These are phyloP conservation scores for Coprinellus aureogranulatus DNA, from an alignment of 768 basidiomycete genomes.

Conservation along the genomic window DNA sequence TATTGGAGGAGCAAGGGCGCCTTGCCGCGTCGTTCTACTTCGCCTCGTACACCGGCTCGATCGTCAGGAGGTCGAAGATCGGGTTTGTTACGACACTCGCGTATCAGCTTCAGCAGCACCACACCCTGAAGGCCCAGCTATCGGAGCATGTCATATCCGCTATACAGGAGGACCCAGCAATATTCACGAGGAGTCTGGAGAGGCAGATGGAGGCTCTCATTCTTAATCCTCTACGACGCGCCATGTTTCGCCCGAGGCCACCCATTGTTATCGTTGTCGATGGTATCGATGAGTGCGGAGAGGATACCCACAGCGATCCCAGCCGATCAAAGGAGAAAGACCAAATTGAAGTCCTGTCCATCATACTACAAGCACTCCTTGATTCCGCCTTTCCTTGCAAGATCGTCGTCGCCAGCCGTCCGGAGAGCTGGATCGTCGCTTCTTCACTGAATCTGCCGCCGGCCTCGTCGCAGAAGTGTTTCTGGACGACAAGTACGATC, in stretches of 20 bases:
- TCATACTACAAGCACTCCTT: background rate
- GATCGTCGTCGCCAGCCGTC: slow-evolving; percentile 2
- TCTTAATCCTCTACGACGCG: background rate
- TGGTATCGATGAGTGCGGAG: slow-evolving; percentile 12
- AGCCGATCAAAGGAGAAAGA: background rate
- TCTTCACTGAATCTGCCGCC: background rate
- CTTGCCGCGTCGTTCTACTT: slow-evolving; percentile 13
- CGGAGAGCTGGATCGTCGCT: background rate
- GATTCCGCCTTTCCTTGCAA: background rate
- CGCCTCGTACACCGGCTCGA: background rate
- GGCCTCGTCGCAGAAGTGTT: background rate
- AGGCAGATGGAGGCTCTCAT: background rate
- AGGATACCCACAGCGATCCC: background rate
- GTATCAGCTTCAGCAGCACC: background rate
- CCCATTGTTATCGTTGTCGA: slow-evolving; percentile 10
- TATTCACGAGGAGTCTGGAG: too few species aligned
- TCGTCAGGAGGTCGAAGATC: background rate
- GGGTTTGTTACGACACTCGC: slow-evolving; percentile 2
- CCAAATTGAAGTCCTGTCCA: slow-evolving; percentile 4
- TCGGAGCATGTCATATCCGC: background rate
- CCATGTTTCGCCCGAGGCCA: background rate
- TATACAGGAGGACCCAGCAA: too few species aligned
- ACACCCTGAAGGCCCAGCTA: too few species aligned
- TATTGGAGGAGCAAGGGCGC: background rate
- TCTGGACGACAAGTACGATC: background rate